Base-by-base conservation (phyloP, 345 rosid genomes). In the Rhizophora apiculata region DNA sequence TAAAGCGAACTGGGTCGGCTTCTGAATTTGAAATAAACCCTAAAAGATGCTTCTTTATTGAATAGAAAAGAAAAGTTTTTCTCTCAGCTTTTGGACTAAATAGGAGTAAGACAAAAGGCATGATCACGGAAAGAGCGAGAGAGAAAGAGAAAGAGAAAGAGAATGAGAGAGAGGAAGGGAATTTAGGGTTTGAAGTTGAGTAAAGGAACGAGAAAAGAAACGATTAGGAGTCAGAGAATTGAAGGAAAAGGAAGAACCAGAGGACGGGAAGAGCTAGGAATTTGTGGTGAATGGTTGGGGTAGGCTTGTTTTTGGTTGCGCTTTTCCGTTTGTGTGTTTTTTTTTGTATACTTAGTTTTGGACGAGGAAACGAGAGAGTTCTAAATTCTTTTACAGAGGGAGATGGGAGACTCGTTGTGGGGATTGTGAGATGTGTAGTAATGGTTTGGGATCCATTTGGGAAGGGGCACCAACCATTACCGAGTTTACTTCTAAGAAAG, bases 121-220 rank as follows among this genome's bases (percentile, higher is more conserved):
- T 63, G 69, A 71, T 71, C 75, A 43, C 31, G 21, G 3, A 53
- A 32, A n/a, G 43, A 13, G 30, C 22, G 57, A 8, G n/a, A 37
- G 34, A 21, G 68, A 20, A 60, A 65, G 52, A 65, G 43, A 20
- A 2, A 9, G 48, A 21, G 57, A 21, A 6, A 30, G 15, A 64
- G 57, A n/a, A 21, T 30, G 26, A 68, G 53, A 13, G 16, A 30
- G 43, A 65, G 69, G 32, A 52, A 53, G 48, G 51, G 10, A 49
- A 31, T 15, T 49, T 64, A 64, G 65, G 70, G 64, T 72, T 65
- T 58, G 48, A 59, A 70, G 20, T 24, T 72, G 32, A 63, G 53
- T 21, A 6, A 37, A 55, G 48, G 26, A 48, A 62, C 26, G 20
- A 62, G 68, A 21, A 29, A 43, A 56, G 58, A 46, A 48, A 32